A percentile compares a stretch with the other conserved stretches of the same genome.
phyloP scores from a whole-genome alignment of 1,284 basidiomycete species.

The Agaricales sp. region DNA sequence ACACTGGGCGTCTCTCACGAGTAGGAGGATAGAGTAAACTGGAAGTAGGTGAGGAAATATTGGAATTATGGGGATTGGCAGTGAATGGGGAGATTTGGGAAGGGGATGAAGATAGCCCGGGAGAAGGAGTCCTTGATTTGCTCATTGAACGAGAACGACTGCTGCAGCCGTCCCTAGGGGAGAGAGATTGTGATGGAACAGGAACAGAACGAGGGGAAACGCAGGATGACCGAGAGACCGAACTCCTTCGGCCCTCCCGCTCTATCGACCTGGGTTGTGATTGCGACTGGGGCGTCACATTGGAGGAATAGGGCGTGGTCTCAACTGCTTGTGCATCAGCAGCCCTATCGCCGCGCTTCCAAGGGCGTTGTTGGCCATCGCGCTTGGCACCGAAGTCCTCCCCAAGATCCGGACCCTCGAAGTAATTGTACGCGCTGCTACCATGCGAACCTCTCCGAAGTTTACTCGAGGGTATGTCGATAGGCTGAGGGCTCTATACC shows the following conservation, averaged over 20 bases:
- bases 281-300: too few species aligned
- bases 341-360: conserved; percentile 7
- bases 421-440: conserved; percentile 43
- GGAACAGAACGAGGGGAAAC: too few species aligned
- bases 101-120: conserved; percentile 13
- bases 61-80: conserved; percentile 22
- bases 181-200: background rate
- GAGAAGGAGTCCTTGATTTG: conserved; percentile 33
- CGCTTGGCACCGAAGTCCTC: conserved; percentile 21
- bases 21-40: conserved; percentile 23
- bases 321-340: conserved; percentile 3
- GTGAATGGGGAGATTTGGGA: conserved; percentile 9
- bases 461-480: background rate
- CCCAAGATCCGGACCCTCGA: conserved; percentile 45
- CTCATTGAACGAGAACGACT: conserved; percentile 29
- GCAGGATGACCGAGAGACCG: too few species aligned
- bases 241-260: too few species aligned
- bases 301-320: too few species aligned
- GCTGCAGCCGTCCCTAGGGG: conserved; percentile 9
- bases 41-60: conserved; percentile 14
- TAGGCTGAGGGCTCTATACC: background rate
- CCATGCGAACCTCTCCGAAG: background rate
- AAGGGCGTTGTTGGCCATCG: conserved; percentile 8
- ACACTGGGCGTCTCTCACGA: conserved; percentile 17
- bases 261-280: too few species aligned